Percentiles rank a stretch among this genome's conserved stretches.
phyloP scores from a whole-genome alignment of 2,329 filamentous ascomycete genomes.

The Monilinia fructicola region DNA sequence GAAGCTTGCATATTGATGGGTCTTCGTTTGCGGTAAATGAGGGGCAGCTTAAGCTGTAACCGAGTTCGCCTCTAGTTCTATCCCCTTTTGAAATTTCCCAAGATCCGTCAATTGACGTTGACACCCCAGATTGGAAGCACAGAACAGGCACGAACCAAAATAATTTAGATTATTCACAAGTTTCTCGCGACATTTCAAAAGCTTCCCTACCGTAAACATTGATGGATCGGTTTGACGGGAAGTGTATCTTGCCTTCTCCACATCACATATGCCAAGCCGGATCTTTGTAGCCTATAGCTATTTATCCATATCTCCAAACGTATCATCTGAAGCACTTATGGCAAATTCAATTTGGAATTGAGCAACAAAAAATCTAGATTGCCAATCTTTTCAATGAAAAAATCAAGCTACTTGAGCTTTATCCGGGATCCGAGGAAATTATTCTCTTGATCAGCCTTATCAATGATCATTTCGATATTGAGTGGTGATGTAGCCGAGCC shows the following conservation, averaged over 20 bases:
- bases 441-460: background rate
- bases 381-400: background rate
- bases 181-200: background rate
- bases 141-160: background rate
- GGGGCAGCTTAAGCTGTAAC: slow-evolving; percentile 7
- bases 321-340: background rate
- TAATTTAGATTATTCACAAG: background rate
- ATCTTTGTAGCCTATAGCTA: background rate
- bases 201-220: background rate
- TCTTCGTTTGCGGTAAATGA: background rate
- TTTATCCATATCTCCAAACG: slow-evolving; percentile 3
- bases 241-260: background rate
- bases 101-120: background rate
- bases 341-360: background rate
- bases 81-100: background rate
- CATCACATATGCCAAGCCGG: background rate
- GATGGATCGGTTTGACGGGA: background rate
- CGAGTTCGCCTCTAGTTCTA: slow-evolving; percentile 8
- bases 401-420: background rate
- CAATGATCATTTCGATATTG: background rate
- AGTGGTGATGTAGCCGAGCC: background rate
- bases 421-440: background rate
- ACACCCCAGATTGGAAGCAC: background rate
- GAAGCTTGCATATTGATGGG: background rate
- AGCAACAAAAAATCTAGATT: background rate